Percentiles rank a stretch among this genome's conserved stretches.
Conservation (phyloP, 2,329 filamentous ascomycete genomes). For the Cladosporium sp. region DNA sequence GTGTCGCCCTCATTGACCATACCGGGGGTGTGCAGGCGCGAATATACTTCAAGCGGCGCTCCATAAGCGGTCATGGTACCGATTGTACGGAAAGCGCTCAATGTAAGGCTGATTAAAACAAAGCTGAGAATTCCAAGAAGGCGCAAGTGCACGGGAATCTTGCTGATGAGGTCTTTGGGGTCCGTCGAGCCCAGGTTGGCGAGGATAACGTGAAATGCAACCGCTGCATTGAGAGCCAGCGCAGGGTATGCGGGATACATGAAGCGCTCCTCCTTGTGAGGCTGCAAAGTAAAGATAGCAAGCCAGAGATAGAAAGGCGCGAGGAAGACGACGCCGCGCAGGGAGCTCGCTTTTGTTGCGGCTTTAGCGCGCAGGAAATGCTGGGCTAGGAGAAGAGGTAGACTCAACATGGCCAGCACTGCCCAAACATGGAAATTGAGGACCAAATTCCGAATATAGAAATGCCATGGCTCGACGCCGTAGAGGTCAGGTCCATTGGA, state of each 20-base stretch:
- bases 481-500: slow-evolving; percentile 75
- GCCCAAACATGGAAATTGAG: slow-evolving; percentile 98
- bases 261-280: slow-evolving; percentile 96
- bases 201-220: slow-evolving; percentile 75
- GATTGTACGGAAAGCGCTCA: slow-evolving; percentile 65
- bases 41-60: slow-evolving; percentile 68
- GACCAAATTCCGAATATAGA: slow-evolving; percentile 84
- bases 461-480: slow-evolving; percentile 93
- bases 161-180: slow-evolving; percentile 57
- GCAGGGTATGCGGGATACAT: slow-evolving; percentile 97
- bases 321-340: slow-evolving; percentile 72
- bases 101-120: slow-evolving; percentile 44
- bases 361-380: slow-evolving; percentile 51
- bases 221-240: slow-evolving; percentile 78
- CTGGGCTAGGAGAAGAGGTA: slow-evolving; percentile 71
- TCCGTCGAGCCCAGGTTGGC: slow-evolving; percentile 66
- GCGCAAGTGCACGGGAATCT: slow-evolving; percentile 70
- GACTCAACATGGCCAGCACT: slow-evolving; percentile 64
- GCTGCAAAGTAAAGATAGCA: slow-evolving; percentile 80
- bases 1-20: slow-evolving; percentile 57
- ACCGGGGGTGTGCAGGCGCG: slow-evolving; percentile 54
- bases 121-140: slow-evolving; percentile 53
- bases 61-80: slow-evolving; percentile 77
- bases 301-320: slow-evolving; percentile 93
- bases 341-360: slow-evolving; percentile 60